Percentiles rank a stretch among this genome's conserved stretches.
Evolutionary conservation across 116 monocot species (phyloP).

Genomic region (Iris pallida): DNA sequence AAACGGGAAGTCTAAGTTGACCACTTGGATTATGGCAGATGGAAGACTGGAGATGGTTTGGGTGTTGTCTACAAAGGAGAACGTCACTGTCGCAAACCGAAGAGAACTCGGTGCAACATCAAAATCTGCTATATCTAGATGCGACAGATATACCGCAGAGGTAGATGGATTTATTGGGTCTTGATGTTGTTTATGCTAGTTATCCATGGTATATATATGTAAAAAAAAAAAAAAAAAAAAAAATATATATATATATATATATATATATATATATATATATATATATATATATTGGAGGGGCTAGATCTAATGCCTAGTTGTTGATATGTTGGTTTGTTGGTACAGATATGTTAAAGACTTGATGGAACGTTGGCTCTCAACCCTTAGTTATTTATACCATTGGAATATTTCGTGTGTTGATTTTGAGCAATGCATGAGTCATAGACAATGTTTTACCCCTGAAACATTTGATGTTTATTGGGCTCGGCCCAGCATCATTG

Average conservation of each 20-base stretch:
- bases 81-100: slow-evolving; percentile 14
- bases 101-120: slow-evolving; percentile 17
- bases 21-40: slow-evolving; percentile 29
- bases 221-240: no score
- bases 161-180: slow-evolving; percentile 15
- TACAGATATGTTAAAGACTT: slow-evolving; percentile 16
- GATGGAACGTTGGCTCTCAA: slow-evolving; percentile 6
- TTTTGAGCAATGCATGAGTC: slow-evolving; percentile 4
- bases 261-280: no score
- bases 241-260: no score
- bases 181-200: not conserved
- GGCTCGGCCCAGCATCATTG: not conserved
- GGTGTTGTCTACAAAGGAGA: slow-evolving; percentile 23
- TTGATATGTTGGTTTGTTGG: slow-evolving; percentile 13
- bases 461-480: not conserved
- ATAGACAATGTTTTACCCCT: slow-evolving; percentile 11
- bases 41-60: slow-evolving; percentile 41
- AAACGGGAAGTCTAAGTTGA: slow-evolving; percentile 17
- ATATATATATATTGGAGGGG: not conserved
- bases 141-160: not conserved
- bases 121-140: not conserved
- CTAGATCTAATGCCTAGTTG: slow-evolving; percentile 1
- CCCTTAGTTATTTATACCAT: slow-evolving; percentile 8
- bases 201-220: not conserved
- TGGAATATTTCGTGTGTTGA: slow-evolving; percentile 9